Evolutionary conservation across 768 basidiomycete species (phyloP).

Genomic region (Tulasnella sp.): DNA sequence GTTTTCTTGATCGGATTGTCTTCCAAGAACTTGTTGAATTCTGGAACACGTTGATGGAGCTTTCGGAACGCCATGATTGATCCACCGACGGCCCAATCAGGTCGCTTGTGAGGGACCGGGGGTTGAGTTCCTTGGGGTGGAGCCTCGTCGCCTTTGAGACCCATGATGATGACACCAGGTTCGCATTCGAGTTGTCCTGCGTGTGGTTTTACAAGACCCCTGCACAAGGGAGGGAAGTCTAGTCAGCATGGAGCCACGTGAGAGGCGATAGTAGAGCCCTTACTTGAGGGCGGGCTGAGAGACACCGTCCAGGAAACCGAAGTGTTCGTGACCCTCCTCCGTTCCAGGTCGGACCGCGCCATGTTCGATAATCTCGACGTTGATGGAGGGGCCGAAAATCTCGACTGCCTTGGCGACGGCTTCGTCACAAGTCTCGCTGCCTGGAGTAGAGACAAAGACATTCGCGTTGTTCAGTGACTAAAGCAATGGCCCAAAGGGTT

Average conservation of each 20-base stretch:
- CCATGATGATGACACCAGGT: slow-evolving; percentile 20
- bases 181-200: slow-evolving; percentile 11
- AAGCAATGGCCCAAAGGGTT: too few relatives aligned
- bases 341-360: background rate
- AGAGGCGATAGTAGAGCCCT: background rate
- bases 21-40: slow-evolving; percentile 13
- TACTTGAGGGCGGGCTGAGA: slow-evolving; percentile 13
- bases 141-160: slow-evolving; percentile 1
- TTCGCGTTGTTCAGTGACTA: background rate
- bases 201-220: slow-evolving; percentile 11
- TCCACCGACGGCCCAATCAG: slow-evolving; percentile 2
- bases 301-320: slow-evolving; percentile 16
- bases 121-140: background rate
- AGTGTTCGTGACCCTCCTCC: slow-evolving; percentile 17
- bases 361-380: background rate
- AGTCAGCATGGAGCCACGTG: background rate
- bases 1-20: background rate
- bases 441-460: background rate
- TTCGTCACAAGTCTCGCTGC: background rate
- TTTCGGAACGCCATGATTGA: slow-evolving; percentile 19
- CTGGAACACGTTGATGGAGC: slow-evolving; percentile 15
- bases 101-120: background rate
- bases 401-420: background rate
- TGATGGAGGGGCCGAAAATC: slow-evolving; percentile 5
- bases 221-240: background rate